Percentiles rank a stretch among this genome's conserved stretches.
phyloP scores from a whole-genome alignment of 176 grass and related monocot genomes.

The Eragrostis curvula region DNA sequence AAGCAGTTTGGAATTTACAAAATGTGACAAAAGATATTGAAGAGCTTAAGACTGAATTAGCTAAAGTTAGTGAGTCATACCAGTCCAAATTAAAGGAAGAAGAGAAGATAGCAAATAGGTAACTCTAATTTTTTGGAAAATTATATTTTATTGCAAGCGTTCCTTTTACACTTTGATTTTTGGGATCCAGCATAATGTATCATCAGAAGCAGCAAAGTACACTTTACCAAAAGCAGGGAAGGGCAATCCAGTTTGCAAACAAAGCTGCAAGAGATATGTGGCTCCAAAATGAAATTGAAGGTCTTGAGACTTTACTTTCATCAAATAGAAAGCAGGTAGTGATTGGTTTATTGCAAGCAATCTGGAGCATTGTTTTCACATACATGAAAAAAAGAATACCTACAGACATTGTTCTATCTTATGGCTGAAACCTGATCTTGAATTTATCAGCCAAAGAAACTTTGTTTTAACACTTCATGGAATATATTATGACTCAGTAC shows the following conservation, averaged over 20 bases:
- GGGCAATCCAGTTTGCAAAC: conserved; percentile 88
- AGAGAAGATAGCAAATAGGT: conserved; percentile 94
- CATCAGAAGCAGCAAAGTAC: conserved; percentile 93
- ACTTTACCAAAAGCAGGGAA: conserved; percentile 97
- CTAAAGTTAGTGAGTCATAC: conserved; percentile 75
- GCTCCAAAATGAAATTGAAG: conserved; percentile 96
- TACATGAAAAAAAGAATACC: too few species aligned
- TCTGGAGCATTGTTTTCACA: too few species aligned
- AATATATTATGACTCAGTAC: conserved; percentile 2
- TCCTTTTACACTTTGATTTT: conserved; percentile 34
- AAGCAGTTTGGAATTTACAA: conserved; percentile 72
- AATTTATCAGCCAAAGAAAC: neutral
- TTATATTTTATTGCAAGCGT: neutral
- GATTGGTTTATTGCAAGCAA: neutral
- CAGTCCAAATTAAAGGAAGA: conserved; percentile 83
- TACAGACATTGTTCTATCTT: too few species aligned
- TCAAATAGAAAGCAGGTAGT: conserved; percentile 89
- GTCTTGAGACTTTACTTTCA: conserved; percentile 84
- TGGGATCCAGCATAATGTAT: conserved; percentile 82
- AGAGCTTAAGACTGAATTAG: conserved; percentile 83
- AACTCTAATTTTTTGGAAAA: neutral
- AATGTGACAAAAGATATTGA: conserved; percentile 83
- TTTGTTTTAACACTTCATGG: neutral
- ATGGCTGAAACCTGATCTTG: too few species aligned
- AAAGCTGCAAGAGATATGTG: conserved; percentile 91